Base-by-base conservation (phyloP, 306 rosid species). In the Hippophae tibetana region DNA sequence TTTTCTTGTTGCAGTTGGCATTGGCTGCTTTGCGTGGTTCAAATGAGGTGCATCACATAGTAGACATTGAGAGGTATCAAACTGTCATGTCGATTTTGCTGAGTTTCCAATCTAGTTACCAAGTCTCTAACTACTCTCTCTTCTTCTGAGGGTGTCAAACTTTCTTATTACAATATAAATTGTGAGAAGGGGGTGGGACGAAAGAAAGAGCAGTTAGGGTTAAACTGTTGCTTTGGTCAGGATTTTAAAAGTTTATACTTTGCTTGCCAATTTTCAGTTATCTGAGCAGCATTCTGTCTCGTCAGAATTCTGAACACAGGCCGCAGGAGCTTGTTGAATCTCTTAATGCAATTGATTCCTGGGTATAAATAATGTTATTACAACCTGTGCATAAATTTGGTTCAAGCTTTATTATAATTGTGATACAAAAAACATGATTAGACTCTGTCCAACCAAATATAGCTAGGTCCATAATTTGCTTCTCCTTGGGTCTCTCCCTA, bases 11-110 rank as follows among this genome's bases (percentile, higher is more conserved):
- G 81, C 81, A 88, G 95, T 70, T 92, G 70, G 90, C 94, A 14
- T 73, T 92, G 80, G 86, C 99, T 66, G 88, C 90, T 53, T 71
- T 88, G 71, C 84, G 85, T 25, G 77, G 67, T 65, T 81, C 95
- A 69, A 81, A 85, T 77, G 82, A 72, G 68, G 78, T 64, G 62
- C 88, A 78, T 61, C 48, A 65, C 65, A 82, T 84, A 64, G 47
- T 81, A 8, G 94, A 82, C 81, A 88, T 84, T 31, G 82, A 88
- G 65, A 74, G 97, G 99, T 87, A 49, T 43, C 62, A 57, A 64
- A 13, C 38, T 42, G 44, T 62, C n/a, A 25, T 58, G 11, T 68
- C 9, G 8, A 47, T 66, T 68, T 60, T 51, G 63, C 10, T 5
- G 26, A 6, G 18, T 43, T 61, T 65, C 43, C 5, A 63, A 6